These are phyloP conservation scores for Aspergillus leporis DNA, from an alignment of 495 filamentous ascomycete genomes.

Conservation along the genomic window DNA sequence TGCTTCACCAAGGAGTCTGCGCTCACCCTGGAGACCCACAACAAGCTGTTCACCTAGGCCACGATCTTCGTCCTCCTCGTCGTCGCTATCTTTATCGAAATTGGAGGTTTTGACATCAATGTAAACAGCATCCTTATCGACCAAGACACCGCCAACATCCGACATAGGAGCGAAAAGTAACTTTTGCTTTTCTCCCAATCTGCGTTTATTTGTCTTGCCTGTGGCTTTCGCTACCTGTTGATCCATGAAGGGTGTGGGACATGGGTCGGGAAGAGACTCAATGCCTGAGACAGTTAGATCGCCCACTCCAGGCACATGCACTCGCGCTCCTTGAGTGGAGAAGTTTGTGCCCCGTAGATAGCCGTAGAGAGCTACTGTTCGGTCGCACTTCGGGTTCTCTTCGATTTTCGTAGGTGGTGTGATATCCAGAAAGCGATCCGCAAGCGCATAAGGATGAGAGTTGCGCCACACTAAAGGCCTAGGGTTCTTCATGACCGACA, in stretches of 20 bases:
- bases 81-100: slow-evolving; percentile 68
- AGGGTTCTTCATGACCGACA: slow-evolving; percentile 98
- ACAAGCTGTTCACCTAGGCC: slow-evolving; percentile 93
- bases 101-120: slow-evolving; percentile 73
- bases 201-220: slow-evolving; percentile 72
- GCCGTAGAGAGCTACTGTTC: slow-evolving; percentile 86
- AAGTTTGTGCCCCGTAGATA: slow-evolving; percentile 98
- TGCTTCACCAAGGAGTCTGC: slow-evolving; percentile 77
- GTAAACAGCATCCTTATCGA: slow-evolving; percentile 79
- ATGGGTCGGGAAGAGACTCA: slow-evolving; percentile 88
- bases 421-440: slow-evolving; percentile 91
- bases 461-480: slow-evolving; percentile 96
- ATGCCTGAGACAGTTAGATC: slow-evolving; percentile 83
- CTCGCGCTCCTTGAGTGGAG: slow-evolving; percentile 76
- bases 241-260: slow-evolving; percentile 88
- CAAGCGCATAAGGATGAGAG: slow-evolving; percentile 87
- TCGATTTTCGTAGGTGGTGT: slow-evolving; percentile 91
- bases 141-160: slow-evolving; percentile 87
- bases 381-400: slow-evolving; percentile 82
- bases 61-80: slow-evolving; percentile 62
- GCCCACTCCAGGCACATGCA: slow-evolving; percentile 94
- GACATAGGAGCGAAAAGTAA: slow-evolving; percentile 96
- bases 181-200: slow-evolving; percentile 94
- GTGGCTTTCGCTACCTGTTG: slow-evolving; percentile 77
- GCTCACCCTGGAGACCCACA: slow-evolving; percentile 81